Base-by-base conservation (phyloP, 805 yeast species). In the Lipomyces spencermartinsiae region DNA sequence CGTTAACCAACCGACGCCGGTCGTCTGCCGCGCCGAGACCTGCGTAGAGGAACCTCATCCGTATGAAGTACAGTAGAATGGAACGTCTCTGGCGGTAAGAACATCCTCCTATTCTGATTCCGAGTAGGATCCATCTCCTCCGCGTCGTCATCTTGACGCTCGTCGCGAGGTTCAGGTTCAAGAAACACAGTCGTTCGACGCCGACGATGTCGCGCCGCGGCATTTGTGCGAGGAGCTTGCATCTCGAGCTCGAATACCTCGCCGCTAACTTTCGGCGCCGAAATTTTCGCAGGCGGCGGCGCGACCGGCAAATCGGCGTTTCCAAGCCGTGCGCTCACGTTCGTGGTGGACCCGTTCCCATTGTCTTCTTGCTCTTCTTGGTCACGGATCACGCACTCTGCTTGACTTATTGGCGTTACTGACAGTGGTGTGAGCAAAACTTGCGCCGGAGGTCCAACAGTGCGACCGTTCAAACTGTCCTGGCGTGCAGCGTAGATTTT, bases 221-320 rank as follows among this genome's bases (percentile, higher is more conserved):
- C 49, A 19, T 43, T 43, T 43, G 19, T 9, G 8, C 49, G 49
- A 19, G 49, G 49, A 43, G 49, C 22, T 43, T 43, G 49, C 49
- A 43, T n/a, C 22, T 43, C 49, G n/a, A 43, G 49, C 49, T 43
- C 49, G 49, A 16, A 43, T 43, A 43, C n/a, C 49, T 43, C 49
- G 22, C 8, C 49, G 16, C 25, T 9, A 22, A 43, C 49, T 43
- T 43, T 43, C 7, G 49, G 49, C 22, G 49, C 22, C 16, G 49
- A 43, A 6, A 22, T 43, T 14, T 43, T 43, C n/a, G 22, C 49
- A 4, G 49, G 49, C 10, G 49, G 49, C 49, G 49, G 49, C 49
- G 49, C 49, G 8, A 43, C 49, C 10, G 49, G 49, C 49, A 43
- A 7, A 43, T 43, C 49, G 7, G 49, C 49, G 49, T 43, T 43